Evolutionary conservation across 2,329 filamentous ascomycete genomes (phyloP), one percentile per base, ranked within the genome.

Genomic region (Teratosphaeriaceae sp.): DNA sequence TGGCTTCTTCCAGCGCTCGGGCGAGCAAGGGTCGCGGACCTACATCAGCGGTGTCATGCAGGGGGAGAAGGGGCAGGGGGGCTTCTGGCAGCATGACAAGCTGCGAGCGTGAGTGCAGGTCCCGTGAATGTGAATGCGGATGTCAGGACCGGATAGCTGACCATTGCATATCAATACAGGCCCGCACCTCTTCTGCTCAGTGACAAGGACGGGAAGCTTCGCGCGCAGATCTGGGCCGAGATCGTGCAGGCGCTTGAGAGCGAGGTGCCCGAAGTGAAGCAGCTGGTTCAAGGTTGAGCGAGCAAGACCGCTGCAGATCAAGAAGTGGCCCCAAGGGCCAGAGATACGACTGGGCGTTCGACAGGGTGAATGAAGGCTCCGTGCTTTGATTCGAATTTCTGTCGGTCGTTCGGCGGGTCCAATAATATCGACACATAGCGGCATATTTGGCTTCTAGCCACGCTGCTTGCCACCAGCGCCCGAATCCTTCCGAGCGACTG

Each of bases 1-100:
- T 3, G 21, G 16, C 5, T 13, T 47, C 1, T 16, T 51, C 8
- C 41, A 50, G 35, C 41, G 47, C 11, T 29, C 44, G 7, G 33
- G 46, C 8, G 52, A 54, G 34, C 34, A 51, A 23, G 48, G 52
- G 0, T 40, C 50, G n/a, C 19, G 48, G 34, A 48, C 42, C 2
- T 55, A 55, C 29, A 44, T 55, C 22, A 46, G 37, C 20, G 50
- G 40, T 2, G n/a, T 50, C 11, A 27, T 27, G 8, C 23, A 47
- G 19, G 47, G 44, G 5, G 37, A 43, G 33, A 34, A 49, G 19
- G 48, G 40, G 2, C 48, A 55, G 40, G 49, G 52, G 5, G 23
- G 35, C 21, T 51, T 53, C 21, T 51, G 42, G 40, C 19, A 36
- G 37, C 4, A 49, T 18, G 50, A 50, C 21, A 26, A 24, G 15